These are phyloP conservation scores for Lentinula raphanica DNA, from an alignment of 768 basidiomycete species.

Conservation along the genomic window DNA sequence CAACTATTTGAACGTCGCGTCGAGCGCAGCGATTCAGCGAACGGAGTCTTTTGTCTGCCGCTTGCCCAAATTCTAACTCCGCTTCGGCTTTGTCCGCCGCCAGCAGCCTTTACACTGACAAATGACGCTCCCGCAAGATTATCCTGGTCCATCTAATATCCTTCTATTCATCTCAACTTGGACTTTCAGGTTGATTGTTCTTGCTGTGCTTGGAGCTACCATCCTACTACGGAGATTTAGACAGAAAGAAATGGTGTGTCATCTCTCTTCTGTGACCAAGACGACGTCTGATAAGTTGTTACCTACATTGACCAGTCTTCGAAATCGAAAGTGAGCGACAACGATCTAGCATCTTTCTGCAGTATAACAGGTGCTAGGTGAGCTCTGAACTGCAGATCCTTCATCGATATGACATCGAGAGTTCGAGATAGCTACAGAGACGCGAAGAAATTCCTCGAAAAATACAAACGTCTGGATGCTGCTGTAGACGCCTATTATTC, in stretches of 20 bases:
- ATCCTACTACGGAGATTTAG: not conserved
- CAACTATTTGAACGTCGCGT: too few species aligned
- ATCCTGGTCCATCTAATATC: not conserved
- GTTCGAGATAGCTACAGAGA: conserved; percentile 44
- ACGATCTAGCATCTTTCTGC: conserved; percentile 53
- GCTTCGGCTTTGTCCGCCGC: not conserved
- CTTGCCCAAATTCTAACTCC: not conserved
- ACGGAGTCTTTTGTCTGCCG: not conserved
- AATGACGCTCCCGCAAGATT: conserved; percentile 1
- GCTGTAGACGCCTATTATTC: conserved; percentile 72
- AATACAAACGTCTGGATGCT: conserved; percentile 63
- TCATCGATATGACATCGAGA: conserved; percentile 17
- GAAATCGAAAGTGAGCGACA: conserved; percentile 40
- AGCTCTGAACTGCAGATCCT: conserved; percentile 24
- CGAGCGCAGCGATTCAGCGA: too few species aligned
- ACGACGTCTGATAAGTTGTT: not conserved
- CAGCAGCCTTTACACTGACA: not conserved
- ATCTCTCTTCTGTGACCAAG: too few species aligned
- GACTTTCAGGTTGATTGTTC: not conserved
- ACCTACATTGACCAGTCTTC: not conserved
- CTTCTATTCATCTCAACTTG: not conserved
- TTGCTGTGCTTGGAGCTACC: not conserved
- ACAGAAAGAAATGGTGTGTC: not conserved
- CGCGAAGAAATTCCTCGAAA: conserved; percentile 65
- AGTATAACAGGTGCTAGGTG: conserved; percentile 67